These are phyloP conservation scores for Blepharisma japonicum DNA, from an alignment of 73 alveolate species.

Conservation along the genomic window DNA sequence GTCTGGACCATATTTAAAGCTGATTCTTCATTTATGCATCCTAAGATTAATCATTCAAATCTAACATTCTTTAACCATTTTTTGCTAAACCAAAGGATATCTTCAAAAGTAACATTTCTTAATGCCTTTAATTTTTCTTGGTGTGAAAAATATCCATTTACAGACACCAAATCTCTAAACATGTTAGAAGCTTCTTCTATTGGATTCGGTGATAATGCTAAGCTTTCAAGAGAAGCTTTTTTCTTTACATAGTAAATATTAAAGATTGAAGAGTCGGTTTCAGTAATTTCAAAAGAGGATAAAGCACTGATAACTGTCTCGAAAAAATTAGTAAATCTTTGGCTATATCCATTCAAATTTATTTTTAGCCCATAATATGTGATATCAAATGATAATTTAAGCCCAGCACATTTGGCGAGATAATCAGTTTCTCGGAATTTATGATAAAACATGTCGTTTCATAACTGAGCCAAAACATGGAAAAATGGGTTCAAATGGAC, in stretches of 20 bases:
- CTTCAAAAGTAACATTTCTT: constrained; percentile 28
- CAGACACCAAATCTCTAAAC: not conserved
- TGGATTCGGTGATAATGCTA: not conserved
- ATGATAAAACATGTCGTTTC: not conserved
- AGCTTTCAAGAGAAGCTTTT: not conserved
- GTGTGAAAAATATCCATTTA: not conserved
- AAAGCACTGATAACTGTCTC: not conserved
- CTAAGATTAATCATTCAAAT: constrained; percentile 34
- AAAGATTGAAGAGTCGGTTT: not conserved
- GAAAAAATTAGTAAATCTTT: not conserved
- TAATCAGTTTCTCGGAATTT: not conserved
- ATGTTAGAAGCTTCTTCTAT: not conserved
- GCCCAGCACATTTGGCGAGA: not conserved
- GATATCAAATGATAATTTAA: not conserved
- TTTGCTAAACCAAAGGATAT: constrained; percentile 32
- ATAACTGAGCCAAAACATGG: not conserved
- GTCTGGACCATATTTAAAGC: constrained; percentile 30
- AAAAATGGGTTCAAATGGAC: not conserved
- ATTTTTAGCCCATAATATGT: not conserved
- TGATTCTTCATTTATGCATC: constrained; percentile 31
- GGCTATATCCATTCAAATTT: not conserved
- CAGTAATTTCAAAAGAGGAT: not conserved
- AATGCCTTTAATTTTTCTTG: constrained; percentile 10
- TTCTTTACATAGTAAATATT: not conserved
- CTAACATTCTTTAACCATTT: constrained; percentile 32